Base-by-base conservation (phyloP, 1,284 basidiomycete species). In the Ustilago curta region DNA sequence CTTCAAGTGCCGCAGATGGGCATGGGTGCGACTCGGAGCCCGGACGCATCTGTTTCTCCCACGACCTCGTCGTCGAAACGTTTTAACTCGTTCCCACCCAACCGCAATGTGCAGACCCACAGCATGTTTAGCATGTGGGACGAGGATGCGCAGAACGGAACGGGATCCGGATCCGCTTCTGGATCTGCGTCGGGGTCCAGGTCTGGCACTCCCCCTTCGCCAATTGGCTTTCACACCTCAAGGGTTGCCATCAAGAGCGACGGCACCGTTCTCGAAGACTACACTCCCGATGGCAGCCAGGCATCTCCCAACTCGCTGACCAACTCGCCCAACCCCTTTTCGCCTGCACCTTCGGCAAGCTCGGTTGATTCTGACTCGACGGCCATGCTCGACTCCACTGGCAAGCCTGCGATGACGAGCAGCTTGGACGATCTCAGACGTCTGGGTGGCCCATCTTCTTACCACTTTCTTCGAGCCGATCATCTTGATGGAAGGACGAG, bases 311-410 rank as follows among this genome's bases (percentile, higher is more conserved):
- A 62, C 50, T 79, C 79, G n/a, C 51, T 75, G 31, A 64, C 37
- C 59, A 72, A 67, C 32, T 80, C 79, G 18, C 75, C 77, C 3
- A 77, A 73, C 45, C 70, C 72, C 1, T 80, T 81, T 48, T 80
- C 78, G 50, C 80, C 80, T 6, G 53, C 73, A 6, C 56, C 70
- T 12, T 79, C 77, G 6, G 56, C 68, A 32, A 76, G 72, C 5
- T 82, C 80, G 27, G 48, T 74, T 19, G 78, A 80, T 32, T 77
- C 76, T 11, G 79, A 79, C 43, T 72, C 70, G n/a, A 80, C 80
- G 0, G 70, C 66, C 25, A 62, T 75, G 65, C 27, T 61, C 23
- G 57, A 67, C 32, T 27, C 50, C 7, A 42, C 23, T 37, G 54
- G 47, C 53, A 70, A 70, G 19, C 39, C 51, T 6, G n/a, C 25